Conservation (phyloP, 208 protist species). For the Crithidia brevicula region DNA sequence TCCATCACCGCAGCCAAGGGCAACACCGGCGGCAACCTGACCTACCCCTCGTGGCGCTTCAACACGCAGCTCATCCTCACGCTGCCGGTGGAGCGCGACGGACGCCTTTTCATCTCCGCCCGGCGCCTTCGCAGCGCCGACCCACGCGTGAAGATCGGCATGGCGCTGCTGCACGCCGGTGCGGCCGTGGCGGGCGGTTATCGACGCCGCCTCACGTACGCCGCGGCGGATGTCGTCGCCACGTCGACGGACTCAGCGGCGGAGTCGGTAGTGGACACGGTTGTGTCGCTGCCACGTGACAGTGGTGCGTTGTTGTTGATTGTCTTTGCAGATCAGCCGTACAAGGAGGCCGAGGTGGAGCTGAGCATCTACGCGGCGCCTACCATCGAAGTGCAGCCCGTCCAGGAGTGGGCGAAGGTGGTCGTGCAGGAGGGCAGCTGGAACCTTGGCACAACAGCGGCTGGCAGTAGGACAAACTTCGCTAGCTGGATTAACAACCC, state of each 20-base stretch:
- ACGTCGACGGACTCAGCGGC: conserved; percentile 38
- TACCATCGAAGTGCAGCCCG: conserved; percentile 57
- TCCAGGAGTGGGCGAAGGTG: conserved; percentile 76
- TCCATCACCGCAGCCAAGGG: conserved; percentile 46
- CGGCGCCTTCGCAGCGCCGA: conserved; percentile 52
- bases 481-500: conserved; percentile 92
- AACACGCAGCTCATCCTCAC: conserved; percentile 81
- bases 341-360: conserved; percentile 73
- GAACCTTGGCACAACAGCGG: conserved; percentile 83
- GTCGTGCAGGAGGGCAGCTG: conserved; percentile 68
- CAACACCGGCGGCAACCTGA: conserved; percentile 73
- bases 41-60: conserved; percentile 85
- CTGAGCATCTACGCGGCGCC: conserved; percentile 64
- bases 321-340: conserved; percentile 75
- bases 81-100: conserved; percentile 77
- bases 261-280: conserved; percentile 52
- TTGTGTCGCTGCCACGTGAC: conserved; percentile 36
- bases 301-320: conserved; percentile 66
- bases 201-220: conserved; percentile 61
- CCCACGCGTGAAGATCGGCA: conserved; percentile 55
- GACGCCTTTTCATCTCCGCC: conserved; percentile 62
- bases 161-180: conserved; percentile 61
- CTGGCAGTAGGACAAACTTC: conserved; percentile 64
- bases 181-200: conserved; percentile 44
- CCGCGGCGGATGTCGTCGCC: conserved; percentile 57